Evolutionary conservation across 768 basidiomycete genomes (phyloP).

Genomic region (Mycena metata): DNA sequence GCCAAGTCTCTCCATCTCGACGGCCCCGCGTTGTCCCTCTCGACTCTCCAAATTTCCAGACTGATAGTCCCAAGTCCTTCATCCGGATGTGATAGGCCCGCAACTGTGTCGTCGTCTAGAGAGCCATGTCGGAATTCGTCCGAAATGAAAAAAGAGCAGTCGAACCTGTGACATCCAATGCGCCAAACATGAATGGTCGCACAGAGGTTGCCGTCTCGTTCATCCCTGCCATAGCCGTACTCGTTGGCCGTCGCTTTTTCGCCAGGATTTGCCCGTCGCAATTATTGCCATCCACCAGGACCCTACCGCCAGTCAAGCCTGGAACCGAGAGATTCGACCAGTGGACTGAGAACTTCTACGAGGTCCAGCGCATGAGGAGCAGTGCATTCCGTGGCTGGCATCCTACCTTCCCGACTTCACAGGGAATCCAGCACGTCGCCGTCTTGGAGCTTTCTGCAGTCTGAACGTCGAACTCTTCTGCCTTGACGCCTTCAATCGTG

Average conservation of each 20-base stretch:
- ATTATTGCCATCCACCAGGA: constrained; percentile 25
- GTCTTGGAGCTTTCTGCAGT: background rate
- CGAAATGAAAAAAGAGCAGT: background rate
- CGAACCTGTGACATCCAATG: constrained; percentile 23
- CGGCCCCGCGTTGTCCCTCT: constrained; percentile 4
- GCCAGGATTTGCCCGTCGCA: constrained; percentile 28
- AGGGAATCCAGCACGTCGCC: constrained; percentile 21
- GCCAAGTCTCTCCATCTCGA: constrained; percentile 13
- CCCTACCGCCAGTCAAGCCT: constrained; percentile 21
- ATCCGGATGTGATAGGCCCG: background rate
- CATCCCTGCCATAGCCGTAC: constrained; percentile 20
- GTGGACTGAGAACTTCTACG: constrained; percentile 18
- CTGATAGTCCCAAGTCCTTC: constrained; percentile 17
- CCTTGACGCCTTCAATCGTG: constrained; percentile 11
- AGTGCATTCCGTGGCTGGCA: background rate
- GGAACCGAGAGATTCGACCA: constrained; percentile 25
- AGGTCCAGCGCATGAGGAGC: background rate
- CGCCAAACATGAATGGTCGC: constrained; percentile 15
- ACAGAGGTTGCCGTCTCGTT: constrained; percentile 19
- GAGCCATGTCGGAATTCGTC: too few species aligned
- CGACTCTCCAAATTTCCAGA: constrained; percentile 29
- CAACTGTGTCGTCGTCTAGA: constrained; percentile 16
- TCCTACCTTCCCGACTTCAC: constrained; percentile 22
- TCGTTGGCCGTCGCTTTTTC: constrained; percentile 13
- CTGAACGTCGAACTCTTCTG: constrained; percentile 9